Percentiles rank a stretch among this genome's conserved stretches.
These are phyloP conservation scores for Tulasnella sp. DNA, from an alignment of 768 basidiomycete species.

Conservation along the genomic window DNA sequence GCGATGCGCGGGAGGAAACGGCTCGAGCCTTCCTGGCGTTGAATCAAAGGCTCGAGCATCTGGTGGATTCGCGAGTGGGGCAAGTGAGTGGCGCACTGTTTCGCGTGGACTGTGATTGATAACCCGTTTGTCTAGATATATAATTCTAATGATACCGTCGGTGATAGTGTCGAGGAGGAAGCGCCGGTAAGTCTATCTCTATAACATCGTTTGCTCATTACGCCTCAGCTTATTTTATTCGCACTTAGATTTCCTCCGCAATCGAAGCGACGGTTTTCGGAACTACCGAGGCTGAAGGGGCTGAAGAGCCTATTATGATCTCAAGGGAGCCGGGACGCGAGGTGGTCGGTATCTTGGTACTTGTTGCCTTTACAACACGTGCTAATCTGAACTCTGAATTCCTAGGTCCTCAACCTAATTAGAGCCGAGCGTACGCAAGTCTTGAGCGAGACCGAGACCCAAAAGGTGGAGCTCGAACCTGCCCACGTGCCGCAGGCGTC, in stretches of 20 bases:
- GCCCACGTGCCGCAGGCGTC: constrained; percentile 74
- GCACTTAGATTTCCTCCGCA: not conserved
- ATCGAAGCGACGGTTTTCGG: not conserved
- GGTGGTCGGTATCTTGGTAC: not conserved
- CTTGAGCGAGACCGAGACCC: not conserved
- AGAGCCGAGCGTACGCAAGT: not conserved
- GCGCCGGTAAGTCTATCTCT: not conserved
- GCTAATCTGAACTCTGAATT: not conserved
- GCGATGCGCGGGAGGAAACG: not conserved
- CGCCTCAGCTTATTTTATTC: not conserved
- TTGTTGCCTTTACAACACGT: not conserved
- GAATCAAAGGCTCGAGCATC: not conserved
- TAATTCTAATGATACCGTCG: not conserved
- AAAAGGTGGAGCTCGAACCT: constrained; percentile 51
- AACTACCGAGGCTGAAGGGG: too few relatives aligned
- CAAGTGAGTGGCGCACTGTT: not conserved
- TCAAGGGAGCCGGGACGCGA: not conserved
- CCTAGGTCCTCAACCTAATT: not conserved
- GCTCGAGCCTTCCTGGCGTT: not conserved
- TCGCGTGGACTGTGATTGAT: too few relatives aligned
- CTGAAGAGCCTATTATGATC: too few relatives aligned
- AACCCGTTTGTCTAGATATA: not conserved
- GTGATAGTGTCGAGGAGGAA: not conserved
- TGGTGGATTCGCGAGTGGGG: not conserved
- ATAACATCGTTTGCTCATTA: not conserved